Conservation (phyloP, 2,329 filamentous ascomycete genomes). For the Clarireedia sp. region DNA sequence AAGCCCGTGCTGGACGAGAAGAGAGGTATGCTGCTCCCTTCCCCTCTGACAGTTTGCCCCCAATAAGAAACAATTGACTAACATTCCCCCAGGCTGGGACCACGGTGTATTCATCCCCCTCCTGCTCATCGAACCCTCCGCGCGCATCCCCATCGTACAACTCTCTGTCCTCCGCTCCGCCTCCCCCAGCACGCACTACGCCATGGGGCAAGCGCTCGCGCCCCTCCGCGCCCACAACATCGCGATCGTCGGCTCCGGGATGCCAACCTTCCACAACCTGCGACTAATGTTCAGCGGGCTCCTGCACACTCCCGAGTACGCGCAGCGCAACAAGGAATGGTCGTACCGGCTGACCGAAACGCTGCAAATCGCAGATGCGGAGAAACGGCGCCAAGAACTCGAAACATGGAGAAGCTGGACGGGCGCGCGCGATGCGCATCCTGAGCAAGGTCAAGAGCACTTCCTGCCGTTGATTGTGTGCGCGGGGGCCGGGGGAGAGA, state of each 20-base stretch:
- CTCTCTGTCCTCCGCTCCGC: conserved; percentile 55
- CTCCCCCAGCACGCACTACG: conserved; percentile 57
- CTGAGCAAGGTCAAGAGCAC: conserved; percentile 48
- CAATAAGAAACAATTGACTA: background rate
- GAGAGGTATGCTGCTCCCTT: conserved; percentile 14
- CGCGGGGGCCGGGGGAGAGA: conserved; percentile 45
- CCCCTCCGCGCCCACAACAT: conserved; percentile 60
- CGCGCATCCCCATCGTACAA: conserved; percentile 58
- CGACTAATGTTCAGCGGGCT: conserved; percentile 38
- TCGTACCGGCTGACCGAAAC: conserved; percentile 32
- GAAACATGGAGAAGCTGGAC: conserved; percentile 37
- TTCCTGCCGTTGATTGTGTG: conserved; percentile 51
- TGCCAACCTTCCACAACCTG: conserved; percentile 63
- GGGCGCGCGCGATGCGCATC: conserved; percentile 54
- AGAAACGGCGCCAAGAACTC: conserved; percentile 36
- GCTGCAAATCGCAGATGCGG: conserved; percentile 28
- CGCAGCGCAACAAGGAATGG: conserved; percentile 49
- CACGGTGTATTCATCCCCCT: conserved; percentile 58
- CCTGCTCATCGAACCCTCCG: conserved; percentile 20
- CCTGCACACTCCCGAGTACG: conserved; percentile 50
- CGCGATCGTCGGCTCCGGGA: conserved; percentile 62
- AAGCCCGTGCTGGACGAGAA: conserved; percentile 18
- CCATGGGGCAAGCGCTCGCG: conserved; percentile 57
- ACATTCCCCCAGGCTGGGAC: conserved; percentile 31
- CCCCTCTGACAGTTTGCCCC: background rate